Conservation (phyloP, 75 land plant genomes). For the Picea glauca region DNA sequence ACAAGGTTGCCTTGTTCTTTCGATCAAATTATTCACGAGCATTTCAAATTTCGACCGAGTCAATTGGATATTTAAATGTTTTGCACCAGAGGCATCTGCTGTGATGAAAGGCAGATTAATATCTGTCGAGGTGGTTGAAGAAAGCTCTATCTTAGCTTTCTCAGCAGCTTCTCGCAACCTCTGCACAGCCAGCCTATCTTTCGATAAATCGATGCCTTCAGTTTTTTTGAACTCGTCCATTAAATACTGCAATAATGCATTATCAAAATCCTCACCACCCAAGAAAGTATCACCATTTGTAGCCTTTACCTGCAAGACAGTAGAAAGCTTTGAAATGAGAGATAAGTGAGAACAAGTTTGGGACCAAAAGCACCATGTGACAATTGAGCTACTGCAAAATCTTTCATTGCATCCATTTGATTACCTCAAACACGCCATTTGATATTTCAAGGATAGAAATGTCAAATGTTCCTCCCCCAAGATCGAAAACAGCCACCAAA, state of each 20-base stretch:
- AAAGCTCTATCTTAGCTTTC: slow-evolving; percentile 62
- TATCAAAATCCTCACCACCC: slow-evolving; percentile 72
- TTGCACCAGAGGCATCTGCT: slow-evolving; percentile 63
- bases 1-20: slow-evolving; percentile 54
- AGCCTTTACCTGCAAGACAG: slow-evolving; percentile 44
- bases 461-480: slow-evolving; percentile 89
- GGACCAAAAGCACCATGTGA: background rate
- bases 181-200: slow-evolving; percentile 49
- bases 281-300: slow-evolving; percentile 69
- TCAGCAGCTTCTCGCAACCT: slow-evolving; percentile 62
- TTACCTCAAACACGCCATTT: slow-evolving; percentile 76
- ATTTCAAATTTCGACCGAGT: slow-evolving; percentile 56
- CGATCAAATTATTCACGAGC: slow-evolving; percentile 45
- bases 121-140: slow-evolving; percentile 57
- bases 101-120: slow-evolving; percentile 62
- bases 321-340: background rate
- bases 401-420: background rate
- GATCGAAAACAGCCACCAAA: slow-evolving; percentile 72
- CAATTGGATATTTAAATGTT: slow-evolving; percentile 52
- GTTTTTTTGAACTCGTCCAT: slow-evolving; percentile 44
- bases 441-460: slow-evolving; percentile 80
- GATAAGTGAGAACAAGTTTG: background rate
- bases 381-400: background rate
- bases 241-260: slow-evolving; percentile 41
- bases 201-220: slow-evolving; percentile 52